Evolutionary conservation across 2,329 filamentous ascomycete genomes (phyloP).

Genomic region (Fusarium transvaalense): DNA sequence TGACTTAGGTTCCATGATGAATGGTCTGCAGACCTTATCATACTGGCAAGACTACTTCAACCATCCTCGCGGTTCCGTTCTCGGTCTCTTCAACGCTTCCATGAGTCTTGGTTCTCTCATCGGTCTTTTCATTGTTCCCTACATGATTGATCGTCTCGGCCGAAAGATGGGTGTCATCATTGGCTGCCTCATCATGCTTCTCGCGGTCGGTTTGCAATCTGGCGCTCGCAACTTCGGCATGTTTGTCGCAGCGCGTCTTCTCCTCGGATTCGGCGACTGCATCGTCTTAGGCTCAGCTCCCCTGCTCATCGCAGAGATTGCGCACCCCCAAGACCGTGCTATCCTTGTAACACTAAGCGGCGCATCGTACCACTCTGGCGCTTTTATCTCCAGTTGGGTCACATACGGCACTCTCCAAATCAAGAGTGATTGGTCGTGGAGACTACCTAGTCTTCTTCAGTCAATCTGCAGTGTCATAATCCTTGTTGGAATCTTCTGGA

Average conservation of each 20-base stretch:
- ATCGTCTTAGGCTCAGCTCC: slow-evolving; percentile 13
- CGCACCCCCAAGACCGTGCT: slow-evolving; percentile 21
- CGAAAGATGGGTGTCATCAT: slow-evolving; percentile 27
- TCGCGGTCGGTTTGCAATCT: slow-evolving; percentile 22
- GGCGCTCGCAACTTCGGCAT: slow-evolving; percentile 31
- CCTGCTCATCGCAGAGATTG: slow-evolving; percentile 20
- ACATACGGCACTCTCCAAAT: slow-evolving; percentile 24
- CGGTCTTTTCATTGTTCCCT: slow-evolving; percentile 28
- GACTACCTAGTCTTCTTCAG: slow-evolving; percentile 11
- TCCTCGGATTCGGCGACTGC: slow-evolving; percentile 23
- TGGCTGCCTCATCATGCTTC: slow-evolving; percentile 20
- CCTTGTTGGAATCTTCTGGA: slow-evolving; percentile 19
- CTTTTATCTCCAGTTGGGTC: slow-evolving; percentile 25
- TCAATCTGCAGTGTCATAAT: slow-evolving; percentile 34
- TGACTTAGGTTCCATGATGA: slow-evolving; percentile 12
- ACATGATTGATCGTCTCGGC: slow-evolving; percentile 26
- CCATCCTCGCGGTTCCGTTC: slow-evolving; percentile 19
- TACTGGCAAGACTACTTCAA: slow-evolving; percentile 37
- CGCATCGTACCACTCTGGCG: slow-evolving; percentile 16
- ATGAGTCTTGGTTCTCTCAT: slow-evolving; percentile 35
- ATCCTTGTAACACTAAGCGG: slow-evolving; percentile 19
- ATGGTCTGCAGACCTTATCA: slow-evolving; percentile 26
- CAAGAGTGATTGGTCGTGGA: slow-evolving; percentile 25
- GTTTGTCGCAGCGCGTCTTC: slow-evolving; percentile 29
- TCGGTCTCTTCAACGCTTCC: slow-evolving; percentile 27